These are phyloP conservation scores for Protostelium mycophagum DNA, from an alignment of 78 protist species.

Conservation along the genomic window DNA sequence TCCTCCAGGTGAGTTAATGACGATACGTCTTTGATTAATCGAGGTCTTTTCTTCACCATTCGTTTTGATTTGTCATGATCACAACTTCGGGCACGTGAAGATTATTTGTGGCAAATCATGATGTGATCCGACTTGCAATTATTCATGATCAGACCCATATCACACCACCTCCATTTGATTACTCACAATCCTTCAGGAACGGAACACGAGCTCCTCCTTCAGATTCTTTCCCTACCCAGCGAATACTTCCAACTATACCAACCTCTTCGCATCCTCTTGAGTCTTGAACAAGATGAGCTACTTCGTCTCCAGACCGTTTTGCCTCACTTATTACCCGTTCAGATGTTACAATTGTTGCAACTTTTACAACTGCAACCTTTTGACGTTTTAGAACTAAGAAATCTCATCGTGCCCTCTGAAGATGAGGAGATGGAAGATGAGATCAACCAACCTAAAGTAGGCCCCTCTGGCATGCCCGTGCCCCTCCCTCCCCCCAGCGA, in stretches of 20 bases:
- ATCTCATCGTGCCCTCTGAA: neutral
- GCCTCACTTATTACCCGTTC: neutral
- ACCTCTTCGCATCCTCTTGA: neutral
- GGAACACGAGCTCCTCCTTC: neutral
- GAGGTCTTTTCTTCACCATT: neutral
- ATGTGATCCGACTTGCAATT: no score
- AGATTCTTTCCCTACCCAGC: neutral
- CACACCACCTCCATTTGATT: neutral
- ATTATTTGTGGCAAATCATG: no score
- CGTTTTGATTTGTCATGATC: neutral
- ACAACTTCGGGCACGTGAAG: neutral
- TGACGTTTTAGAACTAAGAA: neutral
- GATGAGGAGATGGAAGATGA: neutral
- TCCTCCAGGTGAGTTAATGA: constrained; percentile 2
- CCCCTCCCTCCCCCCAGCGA: no score
- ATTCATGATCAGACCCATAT: neutral
- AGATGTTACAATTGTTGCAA: neutral
- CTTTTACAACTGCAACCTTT: neutral
- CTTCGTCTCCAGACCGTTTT: neutral
- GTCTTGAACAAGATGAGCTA: neutral
- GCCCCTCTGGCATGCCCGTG: neutral
- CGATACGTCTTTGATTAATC: no score
- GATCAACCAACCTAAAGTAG: neutral
- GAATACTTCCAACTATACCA: neutral
- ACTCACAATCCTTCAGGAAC: neutral